Evolutionary conservation across 129 eudicot species (phyloP).

Genomic region (Kitagawia praeruptora): DNA sequence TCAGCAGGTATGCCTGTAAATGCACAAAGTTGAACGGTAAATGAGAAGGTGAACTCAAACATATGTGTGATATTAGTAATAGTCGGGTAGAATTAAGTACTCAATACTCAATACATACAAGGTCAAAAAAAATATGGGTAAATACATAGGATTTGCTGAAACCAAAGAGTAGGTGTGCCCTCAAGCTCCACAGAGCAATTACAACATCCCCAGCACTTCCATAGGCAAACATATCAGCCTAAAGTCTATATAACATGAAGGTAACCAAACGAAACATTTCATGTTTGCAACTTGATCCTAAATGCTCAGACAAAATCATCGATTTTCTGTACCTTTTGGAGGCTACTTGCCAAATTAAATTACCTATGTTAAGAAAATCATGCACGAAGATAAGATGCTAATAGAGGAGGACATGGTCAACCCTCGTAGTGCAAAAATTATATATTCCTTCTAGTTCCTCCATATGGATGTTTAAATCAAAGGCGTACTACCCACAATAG

Average conservation of each 20-base stretch:
- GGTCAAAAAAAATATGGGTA: background rate
- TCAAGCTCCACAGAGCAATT: background rate
- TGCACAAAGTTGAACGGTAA: background rate
- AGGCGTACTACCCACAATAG: background rate
- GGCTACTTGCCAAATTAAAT: background rate
- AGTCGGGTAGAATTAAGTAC: background rate
- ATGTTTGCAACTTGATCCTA: background rate
- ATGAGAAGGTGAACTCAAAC: background rate
- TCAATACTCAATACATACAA: background rate
- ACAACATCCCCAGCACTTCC: background rate
- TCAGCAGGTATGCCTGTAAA: conserved; percentile 70
- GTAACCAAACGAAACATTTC: background rate
- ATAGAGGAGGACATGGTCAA: background rate
- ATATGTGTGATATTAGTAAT: background rate
- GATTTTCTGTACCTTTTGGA: background rate
- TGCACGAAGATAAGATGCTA: background rate
- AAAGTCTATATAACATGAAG: background rate
- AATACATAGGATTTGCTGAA: background rate
- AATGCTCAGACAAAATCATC: background rate
- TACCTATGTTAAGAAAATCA: background rate
- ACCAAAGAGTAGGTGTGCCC: background rate
- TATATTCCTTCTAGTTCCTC: background rate
- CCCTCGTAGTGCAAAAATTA: background rate
- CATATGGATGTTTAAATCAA: background rate
- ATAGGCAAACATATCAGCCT: background rate